Evolutionary conservation across 768 basidiomycete species (phyloP).

Genomic region (Suillus subaureus): DNA sequence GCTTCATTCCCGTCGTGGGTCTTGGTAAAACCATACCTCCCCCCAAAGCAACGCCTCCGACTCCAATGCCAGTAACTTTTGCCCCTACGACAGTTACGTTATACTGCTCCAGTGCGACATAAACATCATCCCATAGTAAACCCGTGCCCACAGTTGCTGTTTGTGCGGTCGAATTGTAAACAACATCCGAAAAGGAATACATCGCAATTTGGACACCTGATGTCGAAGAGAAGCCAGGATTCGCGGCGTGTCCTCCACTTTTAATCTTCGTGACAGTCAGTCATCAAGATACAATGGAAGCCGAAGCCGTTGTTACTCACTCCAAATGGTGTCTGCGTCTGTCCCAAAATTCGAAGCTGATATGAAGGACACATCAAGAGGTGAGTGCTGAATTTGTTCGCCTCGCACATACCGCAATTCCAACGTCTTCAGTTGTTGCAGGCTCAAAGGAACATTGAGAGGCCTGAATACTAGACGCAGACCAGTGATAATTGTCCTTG

Average conservation of each 20-base stretch:
- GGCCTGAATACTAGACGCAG: slow-evolving; percentile 43
- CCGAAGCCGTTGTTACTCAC: slow-evolving; percentile 27
- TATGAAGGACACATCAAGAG: background rate
- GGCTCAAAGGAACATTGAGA: slow-evolving; percentile 54
- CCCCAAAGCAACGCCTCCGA: slow-evolving; percentile 59
- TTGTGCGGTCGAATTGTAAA: slow-evolving; percentile 38
- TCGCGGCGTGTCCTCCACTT: slow-evolving; percentile 59
- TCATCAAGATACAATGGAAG: background rate
- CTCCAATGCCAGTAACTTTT: slow-evolving; percentile 59
- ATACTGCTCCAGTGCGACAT: slow-evolving; percentile 45
- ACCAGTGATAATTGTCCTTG: slow-evolving; percentile 50
- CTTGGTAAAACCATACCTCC: slow-evolving; percentile 42
- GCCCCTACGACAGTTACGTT: slow-evolving; percentile 62
- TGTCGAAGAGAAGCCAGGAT: slow-evolving; percentile 61
- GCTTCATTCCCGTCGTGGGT: background rate
- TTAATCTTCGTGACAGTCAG: slow-evolving; percentile 46
- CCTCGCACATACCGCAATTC: slow-evolving; percentile 40
- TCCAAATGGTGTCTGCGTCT: slow-evolving; percentile 49
- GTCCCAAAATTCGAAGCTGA: slow-evolving; percentile 48
- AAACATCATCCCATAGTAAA: slow-evolving; percentile 69
- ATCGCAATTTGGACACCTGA: slow-evolving; percentile 59
- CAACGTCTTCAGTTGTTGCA: slow-evolving; percentile 50
- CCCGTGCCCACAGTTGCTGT: slow-evolving; percentile 44
- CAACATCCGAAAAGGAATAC: slow-evolving; percentile 44
- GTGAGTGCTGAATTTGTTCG: background rate